Evolutionary conservation across 2,329 filamentous ascomycete genomes (phyloP), one percentile per base, ranked within the genome.

Genomic region (Aspergillus tubingensis): DNA sequence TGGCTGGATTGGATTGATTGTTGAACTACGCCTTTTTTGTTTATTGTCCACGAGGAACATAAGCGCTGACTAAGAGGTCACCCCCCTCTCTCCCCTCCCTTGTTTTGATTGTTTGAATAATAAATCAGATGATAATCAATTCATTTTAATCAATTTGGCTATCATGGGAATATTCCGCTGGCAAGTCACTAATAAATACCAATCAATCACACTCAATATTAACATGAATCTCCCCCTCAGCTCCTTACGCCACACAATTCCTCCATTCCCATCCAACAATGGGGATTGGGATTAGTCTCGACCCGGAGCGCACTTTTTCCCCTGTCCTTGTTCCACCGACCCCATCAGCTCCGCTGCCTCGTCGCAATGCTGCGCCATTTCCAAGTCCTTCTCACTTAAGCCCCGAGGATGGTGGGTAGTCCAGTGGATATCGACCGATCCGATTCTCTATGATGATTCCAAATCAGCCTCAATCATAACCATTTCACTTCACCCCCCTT

Each of bases 331-430:
- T 39, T 70, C 66, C 41, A 77, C 74, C 1, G 69, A 66, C 5
- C 74, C 74, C 59, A 76, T 73, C 57, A 73, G 49, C 21, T 61
- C 65, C 30, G 75, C 76, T 27, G 74, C 71, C 50, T 74, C 65
- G 54, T 78, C 76, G 57, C 76, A 78, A 54, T 73, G 72, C 50
- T 66, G 68, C 3, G 76, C 76, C 72, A 77, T 73, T 3, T 63
- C 62, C 30, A 73, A 65, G 59, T 78, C 76, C 60, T 77, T 77
- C 27, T 68, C 60, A 8, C 74, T 73, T 23, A 78, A 69, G 23
- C 76, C 76, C n/a, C 71, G 74, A 6, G 76, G 76, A 19, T 66
- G 63, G 67, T 78, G 76, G 44, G 76, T 78, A 15, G 76, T 77
- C 76, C 76, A 78, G 67, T 76, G 71, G 56, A 77, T 66, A 61